Conservation (phyloP, 2,329 filamentous ascomycete species). For the Dactylonectria macrodidyma region DNA sequence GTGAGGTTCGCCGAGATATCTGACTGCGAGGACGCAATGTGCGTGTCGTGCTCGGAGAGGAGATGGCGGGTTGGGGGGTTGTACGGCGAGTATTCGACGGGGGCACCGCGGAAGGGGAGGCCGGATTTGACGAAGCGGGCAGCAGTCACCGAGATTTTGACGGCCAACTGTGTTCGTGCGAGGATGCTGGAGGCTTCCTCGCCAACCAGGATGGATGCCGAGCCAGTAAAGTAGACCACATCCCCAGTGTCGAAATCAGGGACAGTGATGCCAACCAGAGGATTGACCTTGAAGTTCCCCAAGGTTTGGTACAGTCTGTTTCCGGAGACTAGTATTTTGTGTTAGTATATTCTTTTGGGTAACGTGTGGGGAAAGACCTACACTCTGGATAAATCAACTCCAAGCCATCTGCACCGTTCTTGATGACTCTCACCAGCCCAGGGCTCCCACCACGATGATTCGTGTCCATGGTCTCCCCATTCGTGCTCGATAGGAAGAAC, state of each 20-base stretch:
- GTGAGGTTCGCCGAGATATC: conserved; percentile 68
- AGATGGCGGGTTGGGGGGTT: conserved; percentile 82
- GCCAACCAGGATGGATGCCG: conserved; percentile 76
- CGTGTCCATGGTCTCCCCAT: conserved; percentile 82
- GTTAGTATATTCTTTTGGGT: conserved; percentile 28
- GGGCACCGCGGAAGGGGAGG: conserved; percentile 76
- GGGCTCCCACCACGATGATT: conserved; percentile 84
- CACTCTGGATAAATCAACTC: conserved; percentile 84
- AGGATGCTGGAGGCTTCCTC: conserved; percentile 74
- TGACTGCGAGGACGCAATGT: conserved; percentile 29
- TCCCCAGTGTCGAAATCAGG: conserved; percentile 82
- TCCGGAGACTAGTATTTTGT: conserved; percentile 69
- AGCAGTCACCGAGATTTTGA: conserved; percentile 75
- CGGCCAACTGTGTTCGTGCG: conserved; percentile 79
- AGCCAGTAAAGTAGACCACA: conserved; percentile 82
- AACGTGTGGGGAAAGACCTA: conserved; percentile 42
- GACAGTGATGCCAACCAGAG: conserved; percentile 78
- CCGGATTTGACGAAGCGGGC: conserved; percentile 75
- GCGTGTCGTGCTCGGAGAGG: conserved; percentile 64
- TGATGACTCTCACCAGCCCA: conserved; percentile 80
- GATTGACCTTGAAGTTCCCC: conserved; percentile 80
- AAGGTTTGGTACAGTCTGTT: conserved; percentile 89
- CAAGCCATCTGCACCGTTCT: conserved; percentile 63
- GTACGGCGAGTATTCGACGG: conserved; percentile 79
- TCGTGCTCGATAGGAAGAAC: conserved; percentile 82